Evolutionary conservation across 345 rosid species (phyloP).

Genomic region (Xanthoceras sorbifolium): DNA sequence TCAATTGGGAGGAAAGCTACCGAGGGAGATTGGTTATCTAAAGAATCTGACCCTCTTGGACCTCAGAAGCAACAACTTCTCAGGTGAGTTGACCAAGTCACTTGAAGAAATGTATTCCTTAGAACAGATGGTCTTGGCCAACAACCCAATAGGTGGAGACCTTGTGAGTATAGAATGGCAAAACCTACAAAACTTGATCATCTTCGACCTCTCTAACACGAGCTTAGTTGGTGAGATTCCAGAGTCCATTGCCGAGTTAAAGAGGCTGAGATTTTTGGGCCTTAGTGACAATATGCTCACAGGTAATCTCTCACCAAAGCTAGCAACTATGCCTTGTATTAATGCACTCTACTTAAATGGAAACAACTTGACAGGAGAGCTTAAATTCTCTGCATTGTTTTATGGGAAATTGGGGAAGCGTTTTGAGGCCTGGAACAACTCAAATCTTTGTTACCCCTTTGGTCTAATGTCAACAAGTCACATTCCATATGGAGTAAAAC

Average conservation of each 20-base stretch:
- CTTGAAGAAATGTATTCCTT: slow-evolving; percentile 60
- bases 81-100: slow-evolving; percentile 62
- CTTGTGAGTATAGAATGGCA: slow-evolving; percentile 56
- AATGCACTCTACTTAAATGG: slow-evolving; percentile 67
- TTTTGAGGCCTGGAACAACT: slow-evolving; percentile 88
- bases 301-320: slow-evolving; percentile 52
- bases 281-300: slow-evolving; percentile 69
- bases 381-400: slow-evolving; percentile 55
- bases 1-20: slow-evolving; percentile 52
- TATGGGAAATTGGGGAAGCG: slow-evolving; percentile 74
- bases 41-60: slow-evolving; percentile 79
- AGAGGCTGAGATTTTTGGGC: slow-evolving; percentile 74
- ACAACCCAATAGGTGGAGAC: slow-evolving; percentile 62
- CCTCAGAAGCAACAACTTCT: slow-evolving; percentile 68
- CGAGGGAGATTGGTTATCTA: slow-evolving; percentile 47
- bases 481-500: slow-evolving; percentile 67
- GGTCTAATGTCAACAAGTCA: slow-evolving; percentile 38
- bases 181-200: slow-evolving; percentile 51
- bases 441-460: slow-evolving; percentile 61
- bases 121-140: slow-evolving; percentile 66
- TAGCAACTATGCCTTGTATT: slow-evolving; percentile 67
- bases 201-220: slow-evolving; percentile 63
- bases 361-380: slow-evolving; percentile 83
- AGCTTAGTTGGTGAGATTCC: slow-evolving; percentile 72
- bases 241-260: slow-evolving; percentile 50